Evolutionary conservation across 352 stramenopile genomes (phyloP), one percentile per base, ranked within the genome.

Genomic region (Phytophthora palmivora): DNA sequence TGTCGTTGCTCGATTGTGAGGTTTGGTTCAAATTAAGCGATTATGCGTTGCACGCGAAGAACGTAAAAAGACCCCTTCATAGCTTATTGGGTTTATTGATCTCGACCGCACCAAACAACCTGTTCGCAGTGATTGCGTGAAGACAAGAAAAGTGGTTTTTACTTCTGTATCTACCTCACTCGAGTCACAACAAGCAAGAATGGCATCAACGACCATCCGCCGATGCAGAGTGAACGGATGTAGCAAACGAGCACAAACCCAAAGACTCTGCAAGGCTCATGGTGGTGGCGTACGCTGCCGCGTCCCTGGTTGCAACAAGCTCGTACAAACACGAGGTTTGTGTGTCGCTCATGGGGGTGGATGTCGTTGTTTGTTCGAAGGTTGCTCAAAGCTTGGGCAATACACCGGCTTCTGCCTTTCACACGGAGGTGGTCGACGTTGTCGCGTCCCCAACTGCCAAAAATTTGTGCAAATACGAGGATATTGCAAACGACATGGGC

Each of bases 401-500:
- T 87, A 70, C 53, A 87, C 82, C 26, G 80, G 78, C 5, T 88
- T 83, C 51, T 92, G 82, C 61, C 82, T 92, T 38, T 78, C 80
- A 18, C 82, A 92, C 51, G 79, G 79, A 36, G 83, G 83, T 28
- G 83, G 81, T 0, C 81, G 79, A 0, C 82, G 84, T 0, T 92
- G 84, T 65, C 74, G 59, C 8, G 68, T 87, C 12, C 54, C 69
- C 8, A 70, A 74, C 48, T 95, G 86, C 50, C 67, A 89, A 19
- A 92, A 89, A 74, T 91, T 89, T 50, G 85, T 80, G 9, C 81
- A 92, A 49, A 62, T 88, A 39, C 84, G 83, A 47, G 84, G 84
- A 11, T 82, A 79, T 32, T 92, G 84, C 68, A 92, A 92, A 60
- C 75, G 74, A 21, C 81, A 92, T 55, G 79, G 73, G 3, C 91